Evolutionary conservation across 148 eudicot species (phyloP).

Genomic region (Dianthus caryophyllus): DNA sequence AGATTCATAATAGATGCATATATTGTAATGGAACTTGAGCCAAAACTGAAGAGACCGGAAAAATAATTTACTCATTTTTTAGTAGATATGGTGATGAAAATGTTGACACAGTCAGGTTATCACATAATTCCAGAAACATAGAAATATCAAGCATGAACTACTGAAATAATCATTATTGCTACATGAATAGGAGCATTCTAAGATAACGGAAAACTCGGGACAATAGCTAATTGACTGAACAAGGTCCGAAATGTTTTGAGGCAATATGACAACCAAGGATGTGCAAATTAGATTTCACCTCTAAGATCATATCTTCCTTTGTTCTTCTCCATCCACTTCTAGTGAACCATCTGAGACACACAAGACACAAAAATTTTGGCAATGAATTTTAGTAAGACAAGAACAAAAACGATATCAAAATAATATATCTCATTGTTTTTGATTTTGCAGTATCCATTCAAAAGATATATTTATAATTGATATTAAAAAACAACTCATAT

Average conservation of each 20-base stretch:
- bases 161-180: not conserved
- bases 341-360: constrained; percentile 68
- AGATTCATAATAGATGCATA: not conserved
- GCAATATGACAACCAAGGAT: not conserved
- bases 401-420: not conserved
- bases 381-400: not conserved
- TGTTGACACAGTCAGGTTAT: not conserved
- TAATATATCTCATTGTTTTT: not conserved
- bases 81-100: not conserved
- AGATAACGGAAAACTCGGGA: not conserved
- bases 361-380: not conserved
- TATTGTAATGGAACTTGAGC: not conserved
- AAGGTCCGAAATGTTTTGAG: constrained; percentile 6
- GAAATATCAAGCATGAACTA: not conserved
- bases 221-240: not conserved
- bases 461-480: not conserved
- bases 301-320: constrained; percentile 75
- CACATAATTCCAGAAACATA: not conserved
- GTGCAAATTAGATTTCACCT: constrained; percentile 42
- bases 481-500: not conserved
- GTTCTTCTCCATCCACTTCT: constrained; percentile 89
- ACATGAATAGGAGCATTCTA: not conserved
- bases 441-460: constrained; percentile 2
- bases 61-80: too few species aligned
- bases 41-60: too few species aligned